Evolutionary conservation across 1,139 yeast species (phyloP), one percentile per base, ranked within the genome.

Genomic region (Yamadazyma epiphylla): DNA sequence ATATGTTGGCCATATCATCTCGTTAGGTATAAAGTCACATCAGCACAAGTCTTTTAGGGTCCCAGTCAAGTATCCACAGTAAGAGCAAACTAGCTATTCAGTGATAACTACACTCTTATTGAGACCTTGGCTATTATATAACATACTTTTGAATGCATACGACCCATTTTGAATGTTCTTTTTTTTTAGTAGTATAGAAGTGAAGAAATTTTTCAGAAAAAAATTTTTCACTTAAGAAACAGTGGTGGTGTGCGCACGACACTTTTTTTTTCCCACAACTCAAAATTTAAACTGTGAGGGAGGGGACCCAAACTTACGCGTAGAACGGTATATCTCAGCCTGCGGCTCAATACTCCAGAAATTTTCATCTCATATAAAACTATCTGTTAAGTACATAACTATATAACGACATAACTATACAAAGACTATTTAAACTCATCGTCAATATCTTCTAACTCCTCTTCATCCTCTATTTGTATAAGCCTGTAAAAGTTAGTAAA

Each of bases 141-240:
- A 78, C 85, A 74, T 78, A 78, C 85, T 65, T 77, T 60, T 69
- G 83, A 76, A 74, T 79, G 86, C 78, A 78, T 73, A 75, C 86
- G 83, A 79, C 81, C 86, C 85, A 79, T 79, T 61, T 68, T 74
- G 72, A 64, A 61, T 61, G 69, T 56, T 68, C 56, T 48, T 51
- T 50, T 38, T 47, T 17, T 7, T 7, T 7, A 7, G 20, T 17
- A 37, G 38, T 41, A 30, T 25, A 38, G 37, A 35, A 35, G 31
- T 29, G 23, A 35, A 29, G 33, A 27, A 25, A 24, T 26, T 26
- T 28, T 29, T 32, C 33, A 27, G 15, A 34, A 33, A 36, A 46
- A 46, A 53, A 39, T 38, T 51, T 47, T 46, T 45, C 36, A 35
- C 21, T 35, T 34, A 33, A 39, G 23, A 17, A 25, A 23, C 13